Percentiles rank a stretch among this genome's conserved stretches.
phyloP scores from a whole-genome alignment of 1,284 basidiomycete species.

The Hymenochaete sp. region DNA sequence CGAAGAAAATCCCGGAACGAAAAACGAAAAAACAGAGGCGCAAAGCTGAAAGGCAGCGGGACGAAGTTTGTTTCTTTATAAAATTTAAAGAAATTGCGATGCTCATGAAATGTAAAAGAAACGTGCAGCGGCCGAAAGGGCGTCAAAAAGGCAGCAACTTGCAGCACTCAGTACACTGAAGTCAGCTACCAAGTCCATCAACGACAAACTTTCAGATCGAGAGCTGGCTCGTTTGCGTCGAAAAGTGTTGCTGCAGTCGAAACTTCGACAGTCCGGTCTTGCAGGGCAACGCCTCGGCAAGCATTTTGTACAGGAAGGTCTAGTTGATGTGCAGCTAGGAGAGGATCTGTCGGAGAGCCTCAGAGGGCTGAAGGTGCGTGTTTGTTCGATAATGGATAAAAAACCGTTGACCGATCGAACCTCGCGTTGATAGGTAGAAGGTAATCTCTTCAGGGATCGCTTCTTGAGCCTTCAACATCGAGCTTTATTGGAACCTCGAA shows the following conservation, averaged over 20 bases:
- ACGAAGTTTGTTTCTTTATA: slow-evolving; percentile 31
- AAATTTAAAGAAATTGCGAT: no score
- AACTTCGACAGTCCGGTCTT: slow-evolving; percentile 44
- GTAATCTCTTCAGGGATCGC: slow-evolving; percentile 86
- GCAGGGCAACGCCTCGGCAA: slow-evolving; percentile 67
- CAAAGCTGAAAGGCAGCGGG: slow-evolving; percentile 48
- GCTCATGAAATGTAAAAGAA: slow-evolving; percentile 44
- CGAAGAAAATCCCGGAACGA: slow-evolving; percentile 42
- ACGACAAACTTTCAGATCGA: slow-evolving; percentile 33
- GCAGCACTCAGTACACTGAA: slow-evolving; percentile 49
- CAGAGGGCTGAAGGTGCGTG: slow-evolving; percentile 69
- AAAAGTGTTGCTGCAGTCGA: slow-evolving; percentile 32
- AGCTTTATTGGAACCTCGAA: slow-evolving; percentile 68
- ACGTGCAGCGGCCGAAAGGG: slow-evolving; percentile 51
- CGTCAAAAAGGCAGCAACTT: slow-evolving; percentile 48
- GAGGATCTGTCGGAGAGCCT: slow-evolving; percentile 88
- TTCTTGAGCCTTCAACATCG: slow-evolving; percentile 78
- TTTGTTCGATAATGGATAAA: not conserved
- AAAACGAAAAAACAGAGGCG: slow-evolving; percentile 71
- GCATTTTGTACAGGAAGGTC: slow-evolving; percentile 60
- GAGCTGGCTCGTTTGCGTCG: slow-evolving; percentile 38
- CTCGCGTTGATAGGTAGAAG: slow-evolving; percentile 60
- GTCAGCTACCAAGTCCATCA: slow-evolving; percentile 38
- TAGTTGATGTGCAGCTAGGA: slow-evolving; percentile 81
- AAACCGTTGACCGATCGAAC: not conserved